Percentiles rank a stretch among this genome's conserved stretches.
Conservation (phyloP, 345 rosid genomes). For the Acer saccharum region DNA sequence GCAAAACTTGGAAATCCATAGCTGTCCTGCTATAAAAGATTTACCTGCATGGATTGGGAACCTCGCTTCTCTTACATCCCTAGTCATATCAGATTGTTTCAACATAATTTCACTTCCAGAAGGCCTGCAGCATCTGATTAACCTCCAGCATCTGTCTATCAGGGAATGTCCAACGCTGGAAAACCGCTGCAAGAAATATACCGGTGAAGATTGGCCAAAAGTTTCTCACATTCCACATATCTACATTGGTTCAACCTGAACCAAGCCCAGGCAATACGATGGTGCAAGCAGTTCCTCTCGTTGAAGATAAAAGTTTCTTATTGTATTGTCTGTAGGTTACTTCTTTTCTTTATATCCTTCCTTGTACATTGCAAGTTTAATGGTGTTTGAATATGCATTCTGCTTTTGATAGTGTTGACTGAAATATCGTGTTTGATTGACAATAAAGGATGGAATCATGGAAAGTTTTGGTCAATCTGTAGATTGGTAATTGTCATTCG, state of each 20-base stretch:
- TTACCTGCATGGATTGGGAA: constrained; percentile 12
- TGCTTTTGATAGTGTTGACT: not conserved
- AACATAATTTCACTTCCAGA: constrained; percentile 25
- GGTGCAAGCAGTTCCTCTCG: not conserved
- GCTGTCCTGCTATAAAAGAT: constrained; percentile 7
- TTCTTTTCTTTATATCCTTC: not conserved
- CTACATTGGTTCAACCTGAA: not conserved
- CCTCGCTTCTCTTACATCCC: constrained; percentile 15
- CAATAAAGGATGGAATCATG: not conserved
- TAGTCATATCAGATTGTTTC: constrained; percentile 21
- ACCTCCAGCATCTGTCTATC: constrained; percentile 18
- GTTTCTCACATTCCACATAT: constrained; percentile 7
- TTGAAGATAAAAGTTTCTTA: not conserved
- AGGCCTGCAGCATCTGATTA: constrained; percentile 4
- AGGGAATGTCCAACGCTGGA: constrained; percentile 25
- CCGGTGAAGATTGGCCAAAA: constrained; percentile 19
- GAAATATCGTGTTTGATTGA: not conserved
- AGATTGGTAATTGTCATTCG: not conserved
- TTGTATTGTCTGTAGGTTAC: not conserved
- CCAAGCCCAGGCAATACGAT: not conserved
- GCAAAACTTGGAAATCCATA: constrained; percentile 16
- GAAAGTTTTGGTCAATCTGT: not conserved
- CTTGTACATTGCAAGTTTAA: not conserved
- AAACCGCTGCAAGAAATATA: not conserved
- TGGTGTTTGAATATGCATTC: not conserved